phyloP scores from a whole-genome alignment of 148 eudicot genomes.

The Silene latifolia region DNA sequence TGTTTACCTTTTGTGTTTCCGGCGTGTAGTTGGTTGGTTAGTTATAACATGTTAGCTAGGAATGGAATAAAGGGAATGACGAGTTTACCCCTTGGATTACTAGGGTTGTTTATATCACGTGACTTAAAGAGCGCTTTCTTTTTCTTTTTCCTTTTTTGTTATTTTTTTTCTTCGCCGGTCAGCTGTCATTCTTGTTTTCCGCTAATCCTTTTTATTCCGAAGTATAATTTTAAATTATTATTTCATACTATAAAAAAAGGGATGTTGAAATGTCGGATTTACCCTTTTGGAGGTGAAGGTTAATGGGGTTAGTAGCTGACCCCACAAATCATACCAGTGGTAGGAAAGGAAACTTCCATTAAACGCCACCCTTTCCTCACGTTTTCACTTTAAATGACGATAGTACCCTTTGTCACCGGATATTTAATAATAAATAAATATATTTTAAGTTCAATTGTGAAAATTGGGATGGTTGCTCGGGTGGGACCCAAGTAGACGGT shows the following conservation, averaged over 20 bases:
- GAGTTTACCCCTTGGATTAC: neutral
- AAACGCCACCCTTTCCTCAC: slow-evolving; percentile 16
- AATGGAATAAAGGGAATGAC: neutral
- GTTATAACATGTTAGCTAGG: slow-evolving; percentile 9
- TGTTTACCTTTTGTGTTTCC: neutral
- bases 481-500: too few relatives aligned
- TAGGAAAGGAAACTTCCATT: slow-evolving; percentile 23
- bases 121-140: too few relatives aligned
- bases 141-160: neutral
- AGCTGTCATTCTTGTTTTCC: slow-evolving; percentile 34
- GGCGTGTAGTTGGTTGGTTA: neutral
- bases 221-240: neutral
- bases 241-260: too few relatives aligned
- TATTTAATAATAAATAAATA: too few relatives aligned
- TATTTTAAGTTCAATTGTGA: too few relatives aligned
- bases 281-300: neutral
- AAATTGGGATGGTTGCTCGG: too few relatives aligned
- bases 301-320: neutral
- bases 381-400: neutral
- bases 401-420: neutral
- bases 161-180: slow-evolving; percentile 30
- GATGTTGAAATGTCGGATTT: neutral
- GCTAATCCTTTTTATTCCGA: slow-evolving; percentile 5
- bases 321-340: neutral
- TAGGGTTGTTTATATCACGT: too few relatives aligned